Evolutionary conservation across 768 basidiomycete genomes (phyloP).

Genomic region (Mycena haematopus): DNA sequence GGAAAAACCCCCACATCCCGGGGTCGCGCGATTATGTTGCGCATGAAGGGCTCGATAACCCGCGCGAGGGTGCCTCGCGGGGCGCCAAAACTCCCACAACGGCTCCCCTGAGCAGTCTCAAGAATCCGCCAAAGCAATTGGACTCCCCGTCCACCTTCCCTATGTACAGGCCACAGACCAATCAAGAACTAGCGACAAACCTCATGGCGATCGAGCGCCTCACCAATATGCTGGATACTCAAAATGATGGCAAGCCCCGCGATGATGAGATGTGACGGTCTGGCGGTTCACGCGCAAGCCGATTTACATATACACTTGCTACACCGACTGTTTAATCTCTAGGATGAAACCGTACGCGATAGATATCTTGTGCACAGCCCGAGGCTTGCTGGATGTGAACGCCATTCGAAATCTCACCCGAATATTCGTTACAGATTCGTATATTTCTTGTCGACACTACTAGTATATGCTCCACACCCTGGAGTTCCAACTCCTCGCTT

Average conservation of each 20-base stretch:
- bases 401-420: no score
- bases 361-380: not conserved
- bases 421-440: no score
- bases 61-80: not conserved
- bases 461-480: no score
- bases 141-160: no score
- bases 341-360: not conserved
- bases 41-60: not conserved
- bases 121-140: not conserved
- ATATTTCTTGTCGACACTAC: no score
- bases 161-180: not conserved
- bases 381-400: no score
- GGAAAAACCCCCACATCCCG: slow-evolving; percentile 20
- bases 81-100: not conserved
- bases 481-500: no score
- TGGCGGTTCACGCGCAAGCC: not conserved
- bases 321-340: not conserved
- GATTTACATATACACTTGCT: not conserved
- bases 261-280: not conserved
- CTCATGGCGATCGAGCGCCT: not conserved
- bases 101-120: not conserved
- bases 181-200: no score
- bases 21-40: slow-evolving; percentile 24
- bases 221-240: not conserved
- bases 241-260: not conserved